Conservation (phyloP, 441 rosid genomes). For the Codiaeum variegatum region DNA sequence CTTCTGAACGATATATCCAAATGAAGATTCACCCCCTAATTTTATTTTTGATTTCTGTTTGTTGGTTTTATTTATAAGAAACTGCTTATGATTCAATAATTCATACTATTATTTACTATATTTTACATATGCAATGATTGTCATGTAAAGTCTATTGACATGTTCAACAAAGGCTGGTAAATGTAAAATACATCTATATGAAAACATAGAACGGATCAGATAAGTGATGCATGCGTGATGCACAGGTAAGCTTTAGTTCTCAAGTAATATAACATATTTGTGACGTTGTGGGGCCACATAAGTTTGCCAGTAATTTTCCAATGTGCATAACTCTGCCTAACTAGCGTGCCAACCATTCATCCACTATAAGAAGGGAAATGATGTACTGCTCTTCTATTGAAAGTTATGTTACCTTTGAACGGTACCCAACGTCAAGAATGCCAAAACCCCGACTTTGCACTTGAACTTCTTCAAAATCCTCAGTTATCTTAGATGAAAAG, state of each 20-base stretch:
- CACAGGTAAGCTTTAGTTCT: neutral
- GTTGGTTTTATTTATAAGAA: neutral
- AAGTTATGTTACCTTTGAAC: conserved; percentile 58
- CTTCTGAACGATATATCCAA: neutral
- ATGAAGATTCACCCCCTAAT: neutral
- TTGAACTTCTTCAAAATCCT: conserved; percentile 85
- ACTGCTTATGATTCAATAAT: neutral
- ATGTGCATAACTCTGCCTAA: neutral
- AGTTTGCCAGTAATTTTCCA: too few relatives aligned
- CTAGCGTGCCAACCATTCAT: neutral
- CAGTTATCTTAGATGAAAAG: conserved; percentile 47
- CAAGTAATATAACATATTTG: neutral
- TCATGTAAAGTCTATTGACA: neutral
- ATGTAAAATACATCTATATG: neutral
- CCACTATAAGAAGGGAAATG: neutral
- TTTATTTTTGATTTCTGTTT: neutral
- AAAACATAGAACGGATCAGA: neutral
- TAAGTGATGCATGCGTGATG: neutral
- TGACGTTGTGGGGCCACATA: neutral
- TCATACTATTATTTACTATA: neutral
- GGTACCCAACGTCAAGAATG: conserved; percentile 90
- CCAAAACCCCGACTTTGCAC: conserved; percentile 97
- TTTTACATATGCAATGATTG: neutral
- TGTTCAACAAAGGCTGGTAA: neutral
- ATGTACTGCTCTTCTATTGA: neutral